Evolutionary conservation across 2,329 filamentous ascomycete genomes (phyloP), one percentile per base, ranked within the genome.

Genomic region (Aspergillus amoenus): DNA sequence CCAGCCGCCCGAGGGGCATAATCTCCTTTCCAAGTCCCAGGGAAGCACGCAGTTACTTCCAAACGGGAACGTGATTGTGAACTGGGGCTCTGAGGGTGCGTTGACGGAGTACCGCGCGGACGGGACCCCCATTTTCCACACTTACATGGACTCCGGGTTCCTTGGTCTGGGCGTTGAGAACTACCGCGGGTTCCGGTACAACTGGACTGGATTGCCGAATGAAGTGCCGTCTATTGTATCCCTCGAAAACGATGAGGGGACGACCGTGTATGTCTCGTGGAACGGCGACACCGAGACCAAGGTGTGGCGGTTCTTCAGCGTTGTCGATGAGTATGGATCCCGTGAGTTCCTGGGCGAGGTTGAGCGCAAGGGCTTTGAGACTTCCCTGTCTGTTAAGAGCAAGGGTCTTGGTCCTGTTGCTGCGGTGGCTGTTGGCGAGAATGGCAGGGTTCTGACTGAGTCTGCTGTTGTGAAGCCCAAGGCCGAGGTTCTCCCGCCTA

Each of bases 201-300:
- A 75, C 40, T 76, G 73, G 74, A 73, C 68, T 1, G 73, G 69
- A 0, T 57, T 66, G 17, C 70, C 73, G 0, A 61, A 62, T 18
- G 70, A 72, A 40, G 56, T 58, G 4, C 73, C 74, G 2, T 68
- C 71, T 1, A 66, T 75, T 12, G 66, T 69, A 2, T 73, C 75
- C 9, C 71, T 67, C 51, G 65, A 64, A 5, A 65, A 68, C 15
- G 62, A 66, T 24, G 60, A 64, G 2, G 61, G 58, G n/a, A 68
- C 65, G 24, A 70, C 73, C 18, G 68, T 76, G 32, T 85, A 81
- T 64, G 80, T 83, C 6, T 82, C 78, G 8, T 82, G 79, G 79
- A 82, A 82, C 57, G 79, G 79, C 5, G 78, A 78, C 51, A 82
- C 79, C 0, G 74, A 77, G 63, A 77, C 76, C 0, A 67, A 60